Evolutionary conservation across 306 rosid species (phyloP), one percentile per base, ranked within the genome.

Genomic region (Aeschynomene evenia): DNA sequence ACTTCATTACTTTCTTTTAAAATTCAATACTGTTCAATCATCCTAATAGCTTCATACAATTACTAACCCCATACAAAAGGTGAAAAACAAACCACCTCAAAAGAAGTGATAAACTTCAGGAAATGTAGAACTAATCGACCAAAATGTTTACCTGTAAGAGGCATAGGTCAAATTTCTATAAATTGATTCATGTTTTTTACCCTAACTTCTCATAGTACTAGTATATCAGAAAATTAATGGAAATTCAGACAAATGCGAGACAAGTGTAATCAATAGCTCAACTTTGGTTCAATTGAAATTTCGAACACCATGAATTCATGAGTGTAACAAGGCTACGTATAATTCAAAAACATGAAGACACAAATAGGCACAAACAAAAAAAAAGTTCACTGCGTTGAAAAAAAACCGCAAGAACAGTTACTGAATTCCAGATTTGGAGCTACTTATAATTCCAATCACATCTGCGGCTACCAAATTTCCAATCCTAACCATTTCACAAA

Each of bases 41-140:
- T 9, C 52, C n/a, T 72, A 40, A 42, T 69, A 57, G 76, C 39
- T 43, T 62, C 68, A 11, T 36, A 24, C 19, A 65, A 31, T 33
- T 33, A 31, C 37, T 13, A 53, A 23, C 16, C 45, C 4, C 3
- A 9, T 15, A 9, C 20, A 18, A 46, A 50, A 19, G 6, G 21
- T 33, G 56, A 61, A 22, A 53, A 54, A 40, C 16, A 36, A 54
- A 68, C 31, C 2, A 5, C 28, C 46, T 36, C 42, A 31, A 28
- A 49, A 58, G 26, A 53, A 34, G 33, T 24, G 3, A 64, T 26
- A 19, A 70, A 46, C 9, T 53, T 28, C 46, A 8, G 23, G 39
- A 14, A 9, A 65, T 11, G 15, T 9, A 9, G 19, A 49, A 34
- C 40, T n/a, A 16, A 21, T 33, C 26, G 12, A 28, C 19, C 43